A percentile compares a stretch with the other conserved stretches of the same genome.
These are phyloP conservation scores for Hymenoscyphus infarciens DNA, from an alignment of 2,329 filamentous ascomycete genomes.

Conservation along the genomic window DNA sequence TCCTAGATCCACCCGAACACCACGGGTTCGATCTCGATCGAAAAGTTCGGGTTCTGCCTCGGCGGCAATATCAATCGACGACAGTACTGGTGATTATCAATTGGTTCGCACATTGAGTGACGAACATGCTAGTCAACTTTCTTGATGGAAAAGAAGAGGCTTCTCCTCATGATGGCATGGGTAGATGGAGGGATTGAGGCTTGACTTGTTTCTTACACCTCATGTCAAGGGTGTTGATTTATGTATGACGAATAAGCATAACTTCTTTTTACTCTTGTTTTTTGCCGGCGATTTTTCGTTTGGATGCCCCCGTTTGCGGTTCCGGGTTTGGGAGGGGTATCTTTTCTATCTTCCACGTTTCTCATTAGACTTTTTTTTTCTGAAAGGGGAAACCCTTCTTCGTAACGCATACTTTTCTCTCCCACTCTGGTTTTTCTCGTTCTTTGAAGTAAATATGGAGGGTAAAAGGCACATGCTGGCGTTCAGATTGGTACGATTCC, in stretches of 20 bases:
- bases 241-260: slow-evolving; percentile 19
- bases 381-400: too few species aligned
- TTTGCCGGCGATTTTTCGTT: background rate
- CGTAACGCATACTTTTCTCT: too few species aligned
- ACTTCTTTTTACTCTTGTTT: background rate
- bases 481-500: slow-evolving; percentile 14
- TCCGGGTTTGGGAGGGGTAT: background rate
- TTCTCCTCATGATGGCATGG: too few species aligned
- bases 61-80: slow-evolving; percentile 22
- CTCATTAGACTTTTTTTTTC: too few species aligned
- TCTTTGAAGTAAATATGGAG: slow-evolving; percentile 25
- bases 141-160: slow-evolving; percentile 15
- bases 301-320: background rate
- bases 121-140: slow-evolving; percentile 31
- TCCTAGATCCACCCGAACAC: slow-evolving; percentile 14
- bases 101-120: slow-evolving; percentile 24
- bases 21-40: slow-evolving; percentile 14
- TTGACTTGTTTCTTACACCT: too few species aligned
- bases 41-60: slow-evolving; percentile 19
- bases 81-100: slow-evolving; percentile 15
- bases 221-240: slow-evolving; percentile 7
- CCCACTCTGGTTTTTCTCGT: slow-evolving; percentile 1
- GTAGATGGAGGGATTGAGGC: too few species aligned
- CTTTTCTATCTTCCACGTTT: background rate
- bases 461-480: slow-evolving; percentile 24